Evolutionary conservation across 768 basidiomycete species (phyloP), one percentile per base, ranked within the genome.

Genomic region (Boletus reticulatus): DNA sequence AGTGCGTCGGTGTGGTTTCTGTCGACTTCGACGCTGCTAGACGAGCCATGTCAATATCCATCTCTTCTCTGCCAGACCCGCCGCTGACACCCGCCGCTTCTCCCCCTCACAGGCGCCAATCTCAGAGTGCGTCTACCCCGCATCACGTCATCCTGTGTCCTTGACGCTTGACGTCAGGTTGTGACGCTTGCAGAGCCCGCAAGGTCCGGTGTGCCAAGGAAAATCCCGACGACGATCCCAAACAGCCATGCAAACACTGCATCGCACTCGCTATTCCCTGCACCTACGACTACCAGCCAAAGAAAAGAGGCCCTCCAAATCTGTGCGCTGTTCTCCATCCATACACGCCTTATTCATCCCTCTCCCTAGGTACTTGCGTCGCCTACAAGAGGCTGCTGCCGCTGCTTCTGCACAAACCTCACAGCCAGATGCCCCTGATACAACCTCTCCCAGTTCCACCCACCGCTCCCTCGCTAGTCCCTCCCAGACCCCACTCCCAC

Each of bases 281-380:
- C 70, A 93, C 89, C 1, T 96, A 94, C 62, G 89, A 92, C 67
- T 95, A 95, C 69, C 89, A 91, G 68, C 94, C 94, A 19, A 94
- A 94, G 78, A 95, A 95, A 72, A 78, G 94, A 53, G 94, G 94
- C 0, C 94, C 94, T 4, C 94, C 93, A 2, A 95, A 95, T 71
- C 78, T 94, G 89, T 95, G 72, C 72, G 85, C 67, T 29, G 10
- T 42, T 52, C 43, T 27, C 22, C 19, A 36, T 34, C 31, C 42
- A 38, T 29, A 3, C 13, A 5, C 20, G 1, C 22, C 37, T 12
- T 19, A 19, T 47, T 59, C 43, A 58, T 27, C 20, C 4, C 38
- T 19, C 42, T 19, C 42, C 19, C 22, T 59, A 92, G 88, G 54
- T 93, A 92, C 69, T 75, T 93, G 45, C 83, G 90, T 41, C 80